Evolutionary conservation across 2,329 filamentous ascomycete genomes (phyloP).

Genomic region (Zasmidium angulare): DNA sequence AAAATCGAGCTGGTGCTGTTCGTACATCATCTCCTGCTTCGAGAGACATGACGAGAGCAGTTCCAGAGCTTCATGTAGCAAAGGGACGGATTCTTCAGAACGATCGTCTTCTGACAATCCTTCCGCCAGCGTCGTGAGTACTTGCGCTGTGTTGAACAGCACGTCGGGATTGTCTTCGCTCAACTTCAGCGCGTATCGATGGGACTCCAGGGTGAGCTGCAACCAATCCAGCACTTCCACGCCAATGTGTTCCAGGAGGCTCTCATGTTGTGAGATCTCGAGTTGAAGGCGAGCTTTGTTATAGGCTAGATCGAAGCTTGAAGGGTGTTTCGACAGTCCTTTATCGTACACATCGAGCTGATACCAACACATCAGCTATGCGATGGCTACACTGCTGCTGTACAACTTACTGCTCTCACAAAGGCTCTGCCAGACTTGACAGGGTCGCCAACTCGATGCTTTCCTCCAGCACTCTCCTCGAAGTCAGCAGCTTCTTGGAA

Average conservation of each 20-base stretch:
- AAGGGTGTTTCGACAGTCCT: conserved; percentile 60
- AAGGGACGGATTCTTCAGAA: conserved; percentile 49
- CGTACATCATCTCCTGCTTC: conserved; percentile 47
- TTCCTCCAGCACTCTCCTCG: conserved; percentile 69
- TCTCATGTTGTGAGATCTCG: conserved; percentile 66
- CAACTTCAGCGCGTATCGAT: conserved; percentile 60
- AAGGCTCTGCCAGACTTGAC: conserved; percentile 64
- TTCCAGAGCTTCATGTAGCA: conserved; percentile 61
- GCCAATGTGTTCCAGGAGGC: conserved; percentile 60
- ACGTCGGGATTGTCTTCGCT: conserved; percentile 65
- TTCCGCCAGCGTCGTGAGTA: conserved; percentile 67
- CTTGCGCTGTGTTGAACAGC: conserved; percentile 71
- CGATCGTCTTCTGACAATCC: conserved; percentile 53
- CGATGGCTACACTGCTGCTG: too few relatives aligned
- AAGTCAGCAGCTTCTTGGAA: conserved; percentile 68
- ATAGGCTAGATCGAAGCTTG: conserved; percentile 69
- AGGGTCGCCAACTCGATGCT: conserved; percentile 71
- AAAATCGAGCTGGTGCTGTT: conserved; percentile 38
- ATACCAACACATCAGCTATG: too few relatives aligned
- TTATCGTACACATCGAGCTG: conserved; percentile 63
- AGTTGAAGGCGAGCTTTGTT: conserved; percentile 74
- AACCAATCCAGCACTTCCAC: conserved; percentile 56
- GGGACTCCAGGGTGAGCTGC: conserved; percentile 61
- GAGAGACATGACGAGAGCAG: conserved; percentile 55
- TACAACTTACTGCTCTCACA: conserved; percentile 50